A percentile compares a stretch with the other conserved stretches of the same genome.
Conservation (phyloP, 139 green algal genomes). For the Zygnema cylindricum region DNA sequence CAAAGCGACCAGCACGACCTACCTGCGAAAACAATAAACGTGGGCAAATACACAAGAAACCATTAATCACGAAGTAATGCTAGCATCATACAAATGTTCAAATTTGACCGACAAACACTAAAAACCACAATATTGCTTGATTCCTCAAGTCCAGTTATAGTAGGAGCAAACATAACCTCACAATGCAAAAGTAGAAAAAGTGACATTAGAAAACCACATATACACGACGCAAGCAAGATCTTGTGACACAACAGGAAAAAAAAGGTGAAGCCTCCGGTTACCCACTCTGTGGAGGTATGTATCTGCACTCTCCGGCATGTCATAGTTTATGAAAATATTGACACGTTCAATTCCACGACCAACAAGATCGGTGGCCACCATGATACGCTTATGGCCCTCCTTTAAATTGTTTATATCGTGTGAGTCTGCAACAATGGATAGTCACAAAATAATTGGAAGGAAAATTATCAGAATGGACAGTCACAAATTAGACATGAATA, state of each 20-base stretch:
- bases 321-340: conserved; percentile 99
- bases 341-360: conserved; percentile 96
- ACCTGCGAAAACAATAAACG: no score
- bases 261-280: conserved; percentile 16
- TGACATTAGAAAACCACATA: no score
- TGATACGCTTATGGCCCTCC: conserved; percentile 93
- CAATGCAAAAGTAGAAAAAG: no score
- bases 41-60: no score
- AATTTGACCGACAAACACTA: no score
- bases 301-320: conserved; percentile 99
- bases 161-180: no score
- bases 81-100: no score
- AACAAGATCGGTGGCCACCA: conserved; percentile 98
- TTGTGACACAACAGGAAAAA: background rate
- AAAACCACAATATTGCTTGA: no score
- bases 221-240: no score
- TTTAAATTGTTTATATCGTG: conserved; percentile 95
- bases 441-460: background rate
- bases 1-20: conserved; percentile 94
- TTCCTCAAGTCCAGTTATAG: no score
- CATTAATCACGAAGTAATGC: no score
- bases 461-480: background rate
- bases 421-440: conserved; percentile 51
- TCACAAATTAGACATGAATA: no score
- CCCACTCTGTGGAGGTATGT: conserved; percentile 94